A percentile compares a stretch with the other conserved stretches of the same genome.
phyloP scores from a whole-genome alignment of 495 filamentous ascomycete genomes.

The Aspergillus haitiensis region DNA sequence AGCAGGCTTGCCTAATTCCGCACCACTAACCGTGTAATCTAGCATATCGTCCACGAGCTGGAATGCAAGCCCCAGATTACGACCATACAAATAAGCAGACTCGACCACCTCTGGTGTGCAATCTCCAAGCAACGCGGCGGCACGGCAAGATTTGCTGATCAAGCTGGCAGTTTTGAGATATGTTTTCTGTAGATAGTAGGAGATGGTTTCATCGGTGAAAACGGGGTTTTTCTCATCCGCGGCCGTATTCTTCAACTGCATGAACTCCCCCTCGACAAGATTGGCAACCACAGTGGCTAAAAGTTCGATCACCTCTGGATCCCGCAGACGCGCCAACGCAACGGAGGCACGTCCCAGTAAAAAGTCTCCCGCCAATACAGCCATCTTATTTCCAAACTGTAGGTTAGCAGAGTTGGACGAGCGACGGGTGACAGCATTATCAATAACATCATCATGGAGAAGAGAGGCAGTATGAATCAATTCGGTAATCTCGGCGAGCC shows the following conservation, averaged over 20 bases:
- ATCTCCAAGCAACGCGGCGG: constrained; percentile 81
- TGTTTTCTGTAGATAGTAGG: constrained; percentile 98
- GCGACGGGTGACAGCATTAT: constrained; percentile 80
- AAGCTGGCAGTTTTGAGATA: constrained; percentile 95
- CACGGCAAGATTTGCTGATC: constrained; percentile 93
- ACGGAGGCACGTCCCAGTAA: constrained; percentile 90
- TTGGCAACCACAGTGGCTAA: constrained; percentile 96
- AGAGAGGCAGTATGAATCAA: constrained; percentile 95
- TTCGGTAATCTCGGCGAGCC: constrained; percentile 94
- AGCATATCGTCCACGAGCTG: constrained; percentile 99
- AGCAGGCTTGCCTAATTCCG: constrained; percentile 89
- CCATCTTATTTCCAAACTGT: constrained; percentile 98
- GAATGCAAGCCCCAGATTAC: constrained; percentile 90
- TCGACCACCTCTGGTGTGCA: constrained; percentile 78
- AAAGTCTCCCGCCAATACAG: constrained; percentile 93
- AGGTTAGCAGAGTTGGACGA: constrained; percentile 85
- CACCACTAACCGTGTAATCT: constrained; percentile 84
- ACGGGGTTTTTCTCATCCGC: constrained; percentile 76
- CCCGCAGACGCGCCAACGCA: constrained; percentile 82
- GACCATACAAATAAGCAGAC: constrained; percentile 86
- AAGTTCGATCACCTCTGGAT: constrained; percentile 92
- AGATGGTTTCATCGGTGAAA: constrained; percentile 82
- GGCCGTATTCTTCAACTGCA: constrained; percentile 97
- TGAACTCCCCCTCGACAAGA: constrained; percentile 96
- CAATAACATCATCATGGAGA: constrained; percentile 97